Evolutionary conservation across 305 asterid genomes (phyloP).

Genomic region (Rubia occidens): DNA sequence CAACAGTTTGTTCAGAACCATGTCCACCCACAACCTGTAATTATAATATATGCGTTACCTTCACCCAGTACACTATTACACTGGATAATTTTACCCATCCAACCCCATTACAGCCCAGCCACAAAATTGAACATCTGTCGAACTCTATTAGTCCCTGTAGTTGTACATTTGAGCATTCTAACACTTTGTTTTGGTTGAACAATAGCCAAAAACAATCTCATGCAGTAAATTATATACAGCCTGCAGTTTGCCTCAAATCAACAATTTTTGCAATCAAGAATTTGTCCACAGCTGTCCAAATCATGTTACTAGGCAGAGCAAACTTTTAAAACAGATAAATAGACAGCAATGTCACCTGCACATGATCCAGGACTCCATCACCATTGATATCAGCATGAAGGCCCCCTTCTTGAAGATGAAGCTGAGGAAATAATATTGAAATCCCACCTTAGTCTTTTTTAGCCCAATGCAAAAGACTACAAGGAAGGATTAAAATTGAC

Average conservation of each 20-base stretch:
- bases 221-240: background rate
- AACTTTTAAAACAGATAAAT: background rate
- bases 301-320: background rate
- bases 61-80: background rate
- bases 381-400: conserved; percentile 98
- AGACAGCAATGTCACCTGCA: conserved; percentile 52
- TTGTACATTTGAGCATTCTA: background rate
- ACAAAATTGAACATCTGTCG: background rate
- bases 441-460: background rate
- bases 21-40: conserved; percentile 83
- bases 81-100: background rate
- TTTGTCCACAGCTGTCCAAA: background rate
- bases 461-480: background rate
- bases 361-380: conserved; percentile 95
- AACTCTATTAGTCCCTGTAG: background rate
- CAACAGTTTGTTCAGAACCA: conserved; percentile 90
- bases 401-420: conserved; percentile 98
- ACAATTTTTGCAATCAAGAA: background rate
- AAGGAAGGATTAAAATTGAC: background rate
- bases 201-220: background rate
- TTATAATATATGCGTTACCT: background rate
- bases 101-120: background rate
- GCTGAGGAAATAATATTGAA: conserved; percentile 39
- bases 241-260: background rate
- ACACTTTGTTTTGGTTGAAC: background rate